These are phyloP conservation scores for Vigna nakashimae DNA, from an alignment of 306 rosid species.

Conservation along the genomic window DNA sequence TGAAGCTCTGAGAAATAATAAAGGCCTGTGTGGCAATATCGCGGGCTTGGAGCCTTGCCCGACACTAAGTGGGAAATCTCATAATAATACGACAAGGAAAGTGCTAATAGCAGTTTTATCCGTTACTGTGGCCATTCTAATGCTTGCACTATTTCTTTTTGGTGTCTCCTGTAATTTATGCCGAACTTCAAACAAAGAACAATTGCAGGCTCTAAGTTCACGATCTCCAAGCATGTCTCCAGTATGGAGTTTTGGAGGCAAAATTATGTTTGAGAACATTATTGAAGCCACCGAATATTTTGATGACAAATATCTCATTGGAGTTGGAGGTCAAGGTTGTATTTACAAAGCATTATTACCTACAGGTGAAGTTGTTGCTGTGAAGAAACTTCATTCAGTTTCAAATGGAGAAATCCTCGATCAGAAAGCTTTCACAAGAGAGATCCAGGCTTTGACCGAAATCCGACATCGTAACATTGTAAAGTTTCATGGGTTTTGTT, in stretches of 20 bases:
- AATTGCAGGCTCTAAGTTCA: background rate
- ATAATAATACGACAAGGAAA: background rate
- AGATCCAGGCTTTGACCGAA: background rate
- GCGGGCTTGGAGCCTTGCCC: constrained; percentile 1
- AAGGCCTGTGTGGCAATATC: constrained; percentile 28
- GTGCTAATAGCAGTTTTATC: background rate
- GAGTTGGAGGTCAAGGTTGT: constrained; percentile 20
- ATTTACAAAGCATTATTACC: constrained; percentile 8
- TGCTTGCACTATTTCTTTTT: background rate
- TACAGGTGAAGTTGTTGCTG: constrained; percentile 23
- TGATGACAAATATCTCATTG: background rate
- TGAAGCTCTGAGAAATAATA: background rate
- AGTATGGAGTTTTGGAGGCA: constrained; percentile 1
- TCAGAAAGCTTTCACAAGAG: background rate
- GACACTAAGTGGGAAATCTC: background rate
- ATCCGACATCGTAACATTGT: no score
- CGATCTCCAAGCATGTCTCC: background rate
- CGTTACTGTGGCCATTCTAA: background rate
- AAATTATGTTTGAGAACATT: background rate
- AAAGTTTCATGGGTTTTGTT: no score
- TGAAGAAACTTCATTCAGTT: constrained; percentile 14
- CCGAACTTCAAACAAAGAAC: background rate
- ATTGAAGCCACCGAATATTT: background rate
- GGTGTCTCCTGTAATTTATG: background rate
- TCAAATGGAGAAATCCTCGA: background rate